These are phyloP conservation scores for Raphanus hybrid DNA, from an alignment of 441 rosid genomes.

Conservation along the genomic window DNA sequence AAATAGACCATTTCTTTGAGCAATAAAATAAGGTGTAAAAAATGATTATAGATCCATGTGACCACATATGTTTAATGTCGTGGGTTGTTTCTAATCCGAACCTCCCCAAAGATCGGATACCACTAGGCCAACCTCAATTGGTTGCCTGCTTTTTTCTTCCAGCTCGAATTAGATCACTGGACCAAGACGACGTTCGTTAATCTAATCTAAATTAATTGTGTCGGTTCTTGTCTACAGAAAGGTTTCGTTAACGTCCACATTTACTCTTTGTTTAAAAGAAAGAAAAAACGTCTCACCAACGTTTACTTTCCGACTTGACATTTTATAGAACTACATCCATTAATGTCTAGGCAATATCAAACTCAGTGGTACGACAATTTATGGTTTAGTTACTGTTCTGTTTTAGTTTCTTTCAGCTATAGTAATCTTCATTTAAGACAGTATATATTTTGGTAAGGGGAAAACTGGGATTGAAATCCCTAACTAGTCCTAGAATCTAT, in stretches of 20 bases:
- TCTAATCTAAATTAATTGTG: background rate
- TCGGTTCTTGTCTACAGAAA: background rate
- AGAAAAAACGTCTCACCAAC: background rate
- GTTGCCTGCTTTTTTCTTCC: background rate
- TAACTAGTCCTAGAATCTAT: background rate
- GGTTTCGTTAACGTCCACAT: background rate
- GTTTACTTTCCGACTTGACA: slow-evolving; percentile 21
- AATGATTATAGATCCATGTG: too few relatives aligned
- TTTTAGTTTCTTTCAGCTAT: background rate
- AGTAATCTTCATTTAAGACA: background rate
- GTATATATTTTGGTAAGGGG: background rate
- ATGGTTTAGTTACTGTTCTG: background rate
- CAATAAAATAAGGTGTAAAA: too few relatives aligned
- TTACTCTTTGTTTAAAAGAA: background rate
- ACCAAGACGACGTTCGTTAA: background rate
- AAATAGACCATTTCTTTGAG: too few relatives aligned
- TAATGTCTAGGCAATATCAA: background rate
- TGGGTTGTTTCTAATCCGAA: too few relatives aligned
- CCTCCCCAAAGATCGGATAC: too few relatives aligned
- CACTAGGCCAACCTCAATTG: too few relatives aligned
- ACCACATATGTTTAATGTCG: too few relatives aligned
- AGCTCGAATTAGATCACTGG: background rate
- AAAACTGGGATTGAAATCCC: too few relatives aligned
- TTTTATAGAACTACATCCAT: background rate
- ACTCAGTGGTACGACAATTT: background rate